Base-by-base conservation (phyloP, 305 asterid genomes). In the Solanum aculeatissimum region DNA sequence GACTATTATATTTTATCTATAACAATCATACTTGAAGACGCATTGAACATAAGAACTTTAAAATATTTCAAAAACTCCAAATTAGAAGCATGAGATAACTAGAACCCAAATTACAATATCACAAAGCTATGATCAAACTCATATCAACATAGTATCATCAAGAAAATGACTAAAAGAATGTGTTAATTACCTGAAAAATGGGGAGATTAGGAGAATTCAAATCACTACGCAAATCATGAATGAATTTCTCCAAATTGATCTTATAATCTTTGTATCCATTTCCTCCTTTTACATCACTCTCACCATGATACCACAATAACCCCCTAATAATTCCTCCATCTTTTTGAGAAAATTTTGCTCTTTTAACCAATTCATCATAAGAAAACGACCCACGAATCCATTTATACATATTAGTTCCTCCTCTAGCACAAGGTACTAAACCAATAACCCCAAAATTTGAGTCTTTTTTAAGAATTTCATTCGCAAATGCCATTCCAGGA, bases 401-500 rank as follows among this genome's bases (percentile, higher is more conserved):
- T 47, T 89, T 85, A 27, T 43, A 47, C 7, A 89, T 62, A 82
- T 68, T 57, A 7, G 90, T 89, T n/a, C 91, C 91, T 21, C 91
- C 91, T 78, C 86, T 58, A 21, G 91, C 91, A 84, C 92, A 87
- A 63, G 93, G 92, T 62, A 91, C 91, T 68, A 91, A 85, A 29
- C 91, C 87, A 29, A 89, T 85, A 1, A 74, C 80, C 2, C 91
- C 92, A 40, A 87, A 23, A 58, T 68, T 81, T 1, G 89, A 16
- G 23, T 86, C 89, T 49, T 53, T 86, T 6, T 69, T 63, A 29
- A 85, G 57, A 8, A 91, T 65, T 5, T 87, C 45, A 80, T 87
- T 91, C 2, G 92, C 92, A 80, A 91, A 91, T 4, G 91, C 86
- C 92, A 91, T 88, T 38, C 92, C 93, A 2, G 90, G 86, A 0